Conservation (phyloP, 2,329 filamentous ascomycete species). For the Fusarium nelsonii region DNA sequence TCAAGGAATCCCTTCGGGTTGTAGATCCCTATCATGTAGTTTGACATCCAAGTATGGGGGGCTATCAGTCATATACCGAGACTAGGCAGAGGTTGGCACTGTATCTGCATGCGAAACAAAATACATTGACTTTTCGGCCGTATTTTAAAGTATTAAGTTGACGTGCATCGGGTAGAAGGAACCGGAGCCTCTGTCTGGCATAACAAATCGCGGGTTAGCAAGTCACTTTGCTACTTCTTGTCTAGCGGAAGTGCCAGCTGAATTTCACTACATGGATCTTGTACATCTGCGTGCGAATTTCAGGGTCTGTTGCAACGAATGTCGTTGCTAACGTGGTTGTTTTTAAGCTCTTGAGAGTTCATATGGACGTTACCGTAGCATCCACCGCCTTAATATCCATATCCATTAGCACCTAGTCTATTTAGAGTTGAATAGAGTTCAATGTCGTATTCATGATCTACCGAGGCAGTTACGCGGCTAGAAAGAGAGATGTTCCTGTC, state of each 20-base stretch:
- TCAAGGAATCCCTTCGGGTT: background rate
- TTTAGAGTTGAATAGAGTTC: slow-evolving; percentile 11
- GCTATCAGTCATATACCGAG: background rate
- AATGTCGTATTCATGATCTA: background rate
- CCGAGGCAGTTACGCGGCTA: slow-evolving; percentile 14
- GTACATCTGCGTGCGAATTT: background rate
- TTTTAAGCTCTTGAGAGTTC: background rate
- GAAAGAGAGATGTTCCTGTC: slow-evolving; percentile 1
- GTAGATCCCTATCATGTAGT: background rate
- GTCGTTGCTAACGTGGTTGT: background rate
- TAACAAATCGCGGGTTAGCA: slow-evolving; percentile 6
- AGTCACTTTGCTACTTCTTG: background rate
- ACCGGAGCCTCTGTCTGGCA: slow-evolving; percentile 8
- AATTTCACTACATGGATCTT: background rate
- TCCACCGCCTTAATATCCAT: background rate
- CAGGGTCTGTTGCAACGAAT: background rate
- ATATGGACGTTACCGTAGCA: background rate
- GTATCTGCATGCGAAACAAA: background rate
- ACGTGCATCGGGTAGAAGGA: slow-evolving; percentile 25
- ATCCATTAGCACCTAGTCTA: background rate
- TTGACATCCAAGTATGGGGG: background rate
- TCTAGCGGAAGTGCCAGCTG: background rate
- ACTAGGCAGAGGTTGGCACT: background rate
- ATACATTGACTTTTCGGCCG: slow-evolving; percentile 21
- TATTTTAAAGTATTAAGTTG: slow-evolving; percentile 23